A percentile compares a stretch with the other conserved stretches of the same genome.
These are phyloP conservation scores for Aristolochia contorta DNA, from an alignment of 164 flowering plant species.

Conservation along the genomic window DNA sequence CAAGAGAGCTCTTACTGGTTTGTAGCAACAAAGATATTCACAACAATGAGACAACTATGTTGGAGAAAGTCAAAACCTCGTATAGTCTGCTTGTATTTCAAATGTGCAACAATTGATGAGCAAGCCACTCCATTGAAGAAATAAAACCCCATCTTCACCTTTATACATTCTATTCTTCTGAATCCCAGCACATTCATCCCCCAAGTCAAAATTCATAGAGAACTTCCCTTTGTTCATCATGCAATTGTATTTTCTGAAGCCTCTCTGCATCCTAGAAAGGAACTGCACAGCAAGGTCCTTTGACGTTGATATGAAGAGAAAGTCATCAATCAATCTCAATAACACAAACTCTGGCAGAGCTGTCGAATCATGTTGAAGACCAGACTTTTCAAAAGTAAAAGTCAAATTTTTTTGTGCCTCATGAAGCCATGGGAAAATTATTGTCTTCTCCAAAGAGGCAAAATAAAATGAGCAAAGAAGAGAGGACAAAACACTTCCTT, in stretches of 20 bases:
- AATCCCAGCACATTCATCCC: background rate
- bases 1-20: too few relatives aligned
- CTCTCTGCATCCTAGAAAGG: conserved; percentile 47
- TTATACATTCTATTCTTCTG: conserved; percentile 32
- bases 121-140: conserved; percentile 86
- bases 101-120: conserved; percentile 63
- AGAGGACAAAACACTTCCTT: conserved; percentile 83
- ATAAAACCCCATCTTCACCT: conserved; percentile 52
- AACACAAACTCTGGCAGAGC: conserved; percentile 25
- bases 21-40: background rate
- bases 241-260: conserved; percentile 76
- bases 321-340: conserved; percentile 77
- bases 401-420: conserved; percentile 12
- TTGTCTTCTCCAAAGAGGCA: conserved; percentile 62
- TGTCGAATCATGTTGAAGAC: conserved; percentile 2
- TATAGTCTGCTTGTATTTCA: conserved; percentile 92
- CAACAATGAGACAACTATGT: background rate
- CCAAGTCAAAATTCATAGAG: conserved; percentile 45
- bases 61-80: conserved; percentile 37
- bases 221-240: conserved; percentile 66
- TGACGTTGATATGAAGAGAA: conserved; percentile 73
- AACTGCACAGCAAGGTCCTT: conserved; percentile 51
- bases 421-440: conserved; percentile 61
- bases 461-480: conserved; percentile 82
- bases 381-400: conserved; percentile 1